phyloP scores from a whole-genome alignment of 2,329 filamentous ascomycete species.

The Fusarium sp. region DNA sequence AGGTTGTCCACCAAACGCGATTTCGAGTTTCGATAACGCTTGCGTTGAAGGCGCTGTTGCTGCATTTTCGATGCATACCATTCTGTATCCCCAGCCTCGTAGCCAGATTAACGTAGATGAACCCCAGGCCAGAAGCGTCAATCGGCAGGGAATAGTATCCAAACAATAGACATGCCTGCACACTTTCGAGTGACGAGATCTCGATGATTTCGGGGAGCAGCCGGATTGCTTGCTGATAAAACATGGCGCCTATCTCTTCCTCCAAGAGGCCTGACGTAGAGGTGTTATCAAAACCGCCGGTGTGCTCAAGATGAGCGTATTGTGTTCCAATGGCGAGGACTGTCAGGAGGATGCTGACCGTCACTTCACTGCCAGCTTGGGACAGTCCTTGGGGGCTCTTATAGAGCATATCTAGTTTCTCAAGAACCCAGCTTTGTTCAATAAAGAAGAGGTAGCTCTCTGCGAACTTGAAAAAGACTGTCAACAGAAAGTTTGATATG shows the following conservation, averaged over 20 bases:
- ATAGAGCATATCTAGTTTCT: background rate
- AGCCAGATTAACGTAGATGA: constrained; percentile 6
- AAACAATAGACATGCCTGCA: constrained; percentile 9
- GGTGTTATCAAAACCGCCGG: background rate
- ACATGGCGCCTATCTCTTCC: constrained; percentile 16
- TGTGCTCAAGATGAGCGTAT: constrained; percentile 8
- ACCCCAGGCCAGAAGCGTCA: constrained; percentile 12
- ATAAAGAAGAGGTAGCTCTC: constrained; percentile 13
- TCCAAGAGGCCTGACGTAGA: constrained; percentile 4
- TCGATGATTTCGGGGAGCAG: constrained; percentile 8
- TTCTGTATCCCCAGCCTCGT: constrained; percentile 5
- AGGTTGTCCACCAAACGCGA: constrained; percentile 9
- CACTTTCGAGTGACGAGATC: constrained; percentile 13
- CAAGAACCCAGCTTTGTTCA: constrained; percentile 3
- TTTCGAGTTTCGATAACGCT: constrained; percentile 5
- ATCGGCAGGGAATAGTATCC: constrained; percentile 13
- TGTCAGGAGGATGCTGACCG: constrained; percentile 1
- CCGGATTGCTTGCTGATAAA: constrained; percentile 7
- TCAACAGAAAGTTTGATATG: constrained; percentile 6
- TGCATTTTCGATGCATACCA: constrained; percentile 14
- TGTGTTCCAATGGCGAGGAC: constrained; percentile 11
- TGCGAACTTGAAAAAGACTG: constrained; percentile 8
- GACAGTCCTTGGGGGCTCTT: background rate
- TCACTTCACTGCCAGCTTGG: background rate
- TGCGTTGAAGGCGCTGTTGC: constrained; percentile 1